Evolutionary conservation across 2,329 filamentous ascomycete genomes (phyloP).

Genomic region (Hypoxylon sp.): DNA sequence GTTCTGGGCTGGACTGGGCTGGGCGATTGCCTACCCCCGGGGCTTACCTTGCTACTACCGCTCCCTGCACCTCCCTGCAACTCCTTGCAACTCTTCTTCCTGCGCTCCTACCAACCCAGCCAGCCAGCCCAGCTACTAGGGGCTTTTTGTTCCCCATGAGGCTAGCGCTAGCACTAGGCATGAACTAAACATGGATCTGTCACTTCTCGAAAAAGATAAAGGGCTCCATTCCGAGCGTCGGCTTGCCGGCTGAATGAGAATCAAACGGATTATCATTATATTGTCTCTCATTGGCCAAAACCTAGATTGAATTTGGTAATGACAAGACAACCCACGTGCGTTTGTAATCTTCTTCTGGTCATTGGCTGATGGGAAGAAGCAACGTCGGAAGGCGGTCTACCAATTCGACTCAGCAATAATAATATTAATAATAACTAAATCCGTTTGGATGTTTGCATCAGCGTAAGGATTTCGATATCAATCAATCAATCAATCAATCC

Average conservation of each 20-base stretch:
- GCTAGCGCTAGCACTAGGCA: constrained; percentile 19
- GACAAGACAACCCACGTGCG: constrained; percentile 14
- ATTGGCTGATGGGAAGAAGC: constrained; percentile 27
- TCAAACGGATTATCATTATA: constrained; percentile 40
- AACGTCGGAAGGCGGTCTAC: constrained; percentile 32
- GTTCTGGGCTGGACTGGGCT: too few species aligned
- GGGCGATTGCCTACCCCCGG: too few species aligned
- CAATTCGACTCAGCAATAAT: constrained; percentile 20
- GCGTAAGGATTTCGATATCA: constrained; percentile 12
- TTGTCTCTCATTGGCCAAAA: constrained; percentile 29
- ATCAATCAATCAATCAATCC: too few species aligned
- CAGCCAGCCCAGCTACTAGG: too few species aligned
- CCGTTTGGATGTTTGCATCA: constrained; percentile 1
- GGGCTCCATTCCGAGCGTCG: constrained; percentile 31
- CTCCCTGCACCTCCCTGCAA: too few species aligned
- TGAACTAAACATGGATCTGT: constrained; percentile 24
- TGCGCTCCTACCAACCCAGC: too few species aligned
- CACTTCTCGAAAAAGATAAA: constrained; percentile 21
- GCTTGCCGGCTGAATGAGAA: constrained; percentile 37
- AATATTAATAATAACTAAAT: too few species aligned
- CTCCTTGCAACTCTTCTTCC: too few species aligned
- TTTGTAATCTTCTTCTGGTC: constrained; percentile 33
- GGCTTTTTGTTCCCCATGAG: constrained; percentile 15
- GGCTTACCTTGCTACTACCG: too few species aligned
- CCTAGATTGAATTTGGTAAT: constrained; percentile 32